Conservation (phyloP, 2,329 filamentous ascomycete genomes). For the Xylariaceae sp. region DNA sequence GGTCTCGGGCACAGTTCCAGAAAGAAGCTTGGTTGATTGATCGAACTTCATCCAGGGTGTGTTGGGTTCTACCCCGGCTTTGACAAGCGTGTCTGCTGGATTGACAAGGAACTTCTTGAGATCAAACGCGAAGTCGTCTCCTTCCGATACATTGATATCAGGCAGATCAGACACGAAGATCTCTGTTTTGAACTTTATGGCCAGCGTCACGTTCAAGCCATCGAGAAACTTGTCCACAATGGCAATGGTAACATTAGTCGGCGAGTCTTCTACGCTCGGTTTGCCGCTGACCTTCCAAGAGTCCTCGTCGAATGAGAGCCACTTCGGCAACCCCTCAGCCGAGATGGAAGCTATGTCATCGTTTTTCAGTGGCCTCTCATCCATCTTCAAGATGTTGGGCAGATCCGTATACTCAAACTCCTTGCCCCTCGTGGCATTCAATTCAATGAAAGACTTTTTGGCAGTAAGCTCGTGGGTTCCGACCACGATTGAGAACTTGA, state of each 20-base stretch:
- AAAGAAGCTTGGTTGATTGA: slow-evolving; percentile 23
- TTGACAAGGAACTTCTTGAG: slow-evolving; percentile 29
- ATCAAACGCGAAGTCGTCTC: slow-evolving; percentile 30
- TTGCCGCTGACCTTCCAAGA: slow-evolving; percentile 61
- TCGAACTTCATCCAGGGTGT: slow-evolving; percentile 33
- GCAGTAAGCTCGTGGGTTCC: slow-evolving; percentile 65
- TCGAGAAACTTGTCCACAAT: slow-evolving; percentile 57
- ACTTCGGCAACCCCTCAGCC: slow-evolving; percentile 53
- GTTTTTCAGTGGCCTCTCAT: slow-evolving; percentile 46
- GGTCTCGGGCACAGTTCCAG: slow-evolving; percentile 25
- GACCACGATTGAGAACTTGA: slow-evolving; percentile 67
- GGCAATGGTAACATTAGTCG: slow-evolving; percentile 57
- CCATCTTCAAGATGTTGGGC: slow-evolving; percentile 48
- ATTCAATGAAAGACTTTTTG: slow-evolving; percentile 48
- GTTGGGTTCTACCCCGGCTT: slow-evolving; percentile 22
- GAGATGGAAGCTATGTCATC: slow-evolving; percentile 49
- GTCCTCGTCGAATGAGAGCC: slow-evolving; percentile 61
- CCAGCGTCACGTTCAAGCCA: slow-evolving; percentile 51
- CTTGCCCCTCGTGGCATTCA: slow-evolving; percentile 53
- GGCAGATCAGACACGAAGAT: slow-evolving; percentile 30
- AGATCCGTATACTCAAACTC: slow-evolving; percentile 50
- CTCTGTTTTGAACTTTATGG: slow-evolving; percentile 21
- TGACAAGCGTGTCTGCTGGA: slow-evolving; percentile 25
- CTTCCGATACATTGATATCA: slow-evolving; percentile 27
- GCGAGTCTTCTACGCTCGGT: slow-evolving; percentile 52